Evolutionary conservation across 2,329 filamentous ascomycete genomes (phyloP).

Genomic region (Allantophomopsis lycopodina): DNA sequence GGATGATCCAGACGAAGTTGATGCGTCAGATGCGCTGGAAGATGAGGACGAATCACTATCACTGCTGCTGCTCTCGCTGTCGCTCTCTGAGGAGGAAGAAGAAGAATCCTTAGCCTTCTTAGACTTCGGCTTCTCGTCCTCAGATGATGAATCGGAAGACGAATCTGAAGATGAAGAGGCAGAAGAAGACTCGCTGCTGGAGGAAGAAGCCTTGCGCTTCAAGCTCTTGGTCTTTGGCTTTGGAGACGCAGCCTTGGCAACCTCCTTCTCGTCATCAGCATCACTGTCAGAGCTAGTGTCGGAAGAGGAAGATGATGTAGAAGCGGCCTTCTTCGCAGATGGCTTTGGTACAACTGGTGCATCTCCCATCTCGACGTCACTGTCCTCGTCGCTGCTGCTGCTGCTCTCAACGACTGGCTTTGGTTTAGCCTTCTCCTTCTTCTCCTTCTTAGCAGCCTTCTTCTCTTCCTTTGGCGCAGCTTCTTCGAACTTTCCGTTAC

Average conservation of each 20-base stretch:
- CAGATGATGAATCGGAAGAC: constrained; percentile 21
- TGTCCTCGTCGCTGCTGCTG: constrained; percentile 17
- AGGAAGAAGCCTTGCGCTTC: constrained; percentile 40
- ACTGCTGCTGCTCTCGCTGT: constrained; percentile 15
- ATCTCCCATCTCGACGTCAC: constrained; percentile 21
- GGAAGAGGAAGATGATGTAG: constrained; percentile 22
- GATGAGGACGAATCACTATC: constrained; percentile 22
- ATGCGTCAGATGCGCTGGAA: constrained; percentile 31
- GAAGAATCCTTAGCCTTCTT: too few species aligned
- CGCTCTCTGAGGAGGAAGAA: constrained; percentile 19
- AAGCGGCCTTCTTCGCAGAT: constrained; percentile 17
- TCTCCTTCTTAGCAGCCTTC: constrained; percentile 13
- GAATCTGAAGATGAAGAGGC: constrained; percentile 12
- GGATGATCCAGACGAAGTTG: constrained; percentile 15
- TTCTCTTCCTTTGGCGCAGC: constrained; percentile 10
- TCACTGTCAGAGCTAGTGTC: constrained; percentile 32
- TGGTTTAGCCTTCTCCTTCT: constrained; percentile 7
- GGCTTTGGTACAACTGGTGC: constrained; percentile 16
- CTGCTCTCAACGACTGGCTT: constrained; percentile 2
- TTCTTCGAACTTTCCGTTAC: constrained; percentile 7
- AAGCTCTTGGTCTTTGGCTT: constrained; percentile 25
- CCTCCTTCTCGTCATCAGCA: constrained; percentile 32
- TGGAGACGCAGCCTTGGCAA: constrained; percentile 11
- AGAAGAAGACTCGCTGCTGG: constrained; percentile 19
- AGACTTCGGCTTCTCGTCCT: constrained; percentile 18